A percentile compares a stretch with the other conserved stretches of the same genome.
Evolutionary conservation across 78 protist genomes (phyloP).

Genomic region (Dictyostelium purpureum): DNA sequence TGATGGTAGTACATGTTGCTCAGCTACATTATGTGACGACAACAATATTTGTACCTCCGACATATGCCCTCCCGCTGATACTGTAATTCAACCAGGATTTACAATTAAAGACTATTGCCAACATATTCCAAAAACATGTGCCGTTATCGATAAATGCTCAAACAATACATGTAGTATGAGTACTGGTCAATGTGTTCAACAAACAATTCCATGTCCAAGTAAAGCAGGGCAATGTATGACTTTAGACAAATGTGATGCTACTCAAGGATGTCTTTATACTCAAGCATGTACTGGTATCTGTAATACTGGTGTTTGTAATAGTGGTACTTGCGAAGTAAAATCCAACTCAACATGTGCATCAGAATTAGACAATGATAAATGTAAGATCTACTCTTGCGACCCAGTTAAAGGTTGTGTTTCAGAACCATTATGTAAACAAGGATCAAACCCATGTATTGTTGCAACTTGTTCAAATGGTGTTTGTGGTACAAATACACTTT

Average conservation of each 20-base stretch:
- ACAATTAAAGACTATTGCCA: not conserved
- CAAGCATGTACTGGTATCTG: not conserved
- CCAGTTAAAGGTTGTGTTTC: not conserved
- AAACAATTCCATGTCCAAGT: not conserved
- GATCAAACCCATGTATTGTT: not conserved
- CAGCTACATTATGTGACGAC: not conserved
- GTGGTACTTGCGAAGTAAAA: not conserved
- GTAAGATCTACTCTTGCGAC: not conserved
- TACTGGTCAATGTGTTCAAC: not conserved
- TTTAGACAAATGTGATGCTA: not conserved
- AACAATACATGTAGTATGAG: not conserved
- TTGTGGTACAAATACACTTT: not conserved
- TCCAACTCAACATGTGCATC: not conserved
- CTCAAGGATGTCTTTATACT: not conserved
- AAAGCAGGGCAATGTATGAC: not conserved
- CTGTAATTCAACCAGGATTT: not conserved
- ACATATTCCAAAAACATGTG: not conserved
- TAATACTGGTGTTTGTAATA: not conserved
- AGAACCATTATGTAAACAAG: not conserved
- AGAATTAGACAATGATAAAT: not conserved
- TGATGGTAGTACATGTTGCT: slow-evolving; percentile 49
- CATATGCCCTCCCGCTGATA: slow-evolving; percentile 1
- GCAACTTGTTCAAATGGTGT: not conserved
- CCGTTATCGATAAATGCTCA: not conserved
- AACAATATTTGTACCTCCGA: slow-evolving; percentile 5